Evolutionary conservation across 2,329 filamentous ascomycete genomes (phyloP).

Genomic region (Alternaria triticina): DNA sequence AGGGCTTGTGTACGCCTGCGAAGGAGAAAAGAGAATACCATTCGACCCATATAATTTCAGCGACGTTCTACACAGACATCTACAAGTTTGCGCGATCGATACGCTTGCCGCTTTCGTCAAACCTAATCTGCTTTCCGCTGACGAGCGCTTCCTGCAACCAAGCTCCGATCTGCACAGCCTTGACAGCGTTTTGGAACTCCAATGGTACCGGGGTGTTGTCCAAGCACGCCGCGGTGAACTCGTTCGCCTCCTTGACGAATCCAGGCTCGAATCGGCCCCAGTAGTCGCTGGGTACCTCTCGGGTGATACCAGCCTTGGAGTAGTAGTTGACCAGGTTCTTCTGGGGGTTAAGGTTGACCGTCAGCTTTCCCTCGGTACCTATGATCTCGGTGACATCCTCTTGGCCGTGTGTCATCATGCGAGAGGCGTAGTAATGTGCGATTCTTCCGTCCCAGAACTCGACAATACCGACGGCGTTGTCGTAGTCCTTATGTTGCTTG

Average conservation of each 20-base stretch:
- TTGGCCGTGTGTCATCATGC: conserved; percentile 53
- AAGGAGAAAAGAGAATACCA: no score
- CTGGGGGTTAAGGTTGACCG: conserved; percentile 36
- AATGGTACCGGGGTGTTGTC: conserved; percentile 47
- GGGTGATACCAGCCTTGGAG: conserved; percentile 42
- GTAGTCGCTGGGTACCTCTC: conserved; percentile 49
- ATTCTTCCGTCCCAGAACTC: conserved; percentile 55
- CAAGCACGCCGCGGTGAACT: conserved; percentile 48
- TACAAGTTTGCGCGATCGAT: conserved; percentile 25
- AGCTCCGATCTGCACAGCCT: conserved; percentile 48
- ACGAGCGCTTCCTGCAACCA: conserved; percentile 65
- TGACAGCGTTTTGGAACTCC: conserved; percentile 43
- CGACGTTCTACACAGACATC: no score
- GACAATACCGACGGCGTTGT: conserved; percentile 54
- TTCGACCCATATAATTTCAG: no score
- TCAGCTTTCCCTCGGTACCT: not conserved
- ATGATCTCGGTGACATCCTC: conserved; percentile 1
- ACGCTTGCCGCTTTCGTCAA: conserved; percentile 36
- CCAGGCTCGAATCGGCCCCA: conserved; percentile 51
- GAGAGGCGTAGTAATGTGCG: conserved; percentile 53
- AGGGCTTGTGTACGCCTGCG: no score
- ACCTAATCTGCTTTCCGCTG: conserved; percentile 61
- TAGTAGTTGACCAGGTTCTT: conserved; percentile 45
- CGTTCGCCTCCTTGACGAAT: conserved; percentile 50
- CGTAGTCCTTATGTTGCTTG: conserved; percentile 48